phyloP scores from a whole-genome alignment of 2,329 filamentous ascomycete genomes.

The Neofusicoccum laricinum region DNA sequence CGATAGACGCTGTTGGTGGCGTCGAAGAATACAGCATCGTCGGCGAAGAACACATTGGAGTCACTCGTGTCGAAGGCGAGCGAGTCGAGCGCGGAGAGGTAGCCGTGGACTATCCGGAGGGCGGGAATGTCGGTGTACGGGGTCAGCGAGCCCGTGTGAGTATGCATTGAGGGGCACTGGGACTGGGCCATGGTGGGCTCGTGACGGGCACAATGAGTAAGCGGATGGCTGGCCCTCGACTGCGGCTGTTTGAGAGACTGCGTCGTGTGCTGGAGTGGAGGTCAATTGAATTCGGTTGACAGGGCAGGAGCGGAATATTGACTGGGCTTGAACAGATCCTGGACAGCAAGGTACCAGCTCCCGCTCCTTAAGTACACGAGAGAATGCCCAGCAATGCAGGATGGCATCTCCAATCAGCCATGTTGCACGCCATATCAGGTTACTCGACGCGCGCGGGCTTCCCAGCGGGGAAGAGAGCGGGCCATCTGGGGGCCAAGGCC shows the following conservation, averaged over 20 bases:
- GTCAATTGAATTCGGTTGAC: no score
- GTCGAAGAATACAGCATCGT: conserved; percentile 2
- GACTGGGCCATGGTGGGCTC: not conserved
- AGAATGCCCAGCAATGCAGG: no score
- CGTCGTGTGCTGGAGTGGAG: no score
- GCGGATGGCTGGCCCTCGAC: no score
- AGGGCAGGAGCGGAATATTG: no score
- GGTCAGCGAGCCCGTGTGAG: conserved; percentile 5
- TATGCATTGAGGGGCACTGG: not conserved
- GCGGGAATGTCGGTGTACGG: not conserved
- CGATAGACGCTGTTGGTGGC: not conserved
- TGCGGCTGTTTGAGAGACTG: no score
- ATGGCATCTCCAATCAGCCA: not conserved
- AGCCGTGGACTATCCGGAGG: not conserved
- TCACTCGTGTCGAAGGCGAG: not conserved
- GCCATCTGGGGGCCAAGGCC: not conserved
- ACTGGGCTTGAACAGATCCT: no score
- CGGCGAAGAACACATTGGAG: not conserved
- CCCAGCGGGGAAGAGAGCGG: not conserved
- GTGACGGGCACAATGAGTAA: not conserved
- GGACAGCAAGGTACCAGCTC: no score
- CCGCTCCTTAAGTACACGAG: no score
- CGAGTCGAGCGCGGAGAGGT: conserved; percentile 3
- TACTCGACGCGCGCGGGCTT: not conserved
- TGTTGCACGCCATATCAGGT: conserved; percentile 5